Evolutionary conservation across 768 basidiomycete species (phyloP).

Genomic region (Harrya chromipes): DNA sequence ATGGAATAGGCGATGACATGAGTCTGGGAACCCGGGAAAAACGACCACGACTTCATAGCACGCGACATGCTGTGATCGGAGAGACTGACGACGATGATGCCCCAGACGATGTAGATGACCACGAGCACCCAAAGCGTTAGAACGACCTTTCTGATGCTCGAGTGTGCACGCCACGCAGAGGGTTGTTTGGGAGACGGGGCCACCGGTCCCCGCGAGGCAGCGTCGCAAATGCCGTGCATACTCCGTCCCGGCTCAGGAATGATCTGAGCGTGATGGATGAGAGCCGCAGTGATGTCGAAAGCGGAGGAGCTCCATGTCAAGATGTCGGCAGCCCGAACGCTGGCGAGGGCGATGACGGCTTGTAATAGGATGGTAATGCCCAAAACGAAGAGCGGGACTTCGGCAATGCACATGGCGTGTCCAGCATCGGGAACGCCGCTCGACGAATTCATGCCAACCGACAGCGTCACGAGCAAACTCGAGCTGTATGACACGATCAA

Average conservation of each 20-base stretch:
- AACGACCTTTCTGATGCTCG: conserved; percentile 21
- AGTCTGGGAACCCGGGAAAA: conserved; percentile 22
- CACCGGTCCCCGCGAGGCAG: conserved; percentile 6
- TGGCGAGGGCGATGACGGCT: conserved; percentile 22
- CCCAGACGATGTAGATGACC: conserved; percentile 21
- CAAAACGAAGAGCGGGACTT: conserved; percentile 27
- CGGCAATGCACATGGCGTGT: conserved; percentile 19
- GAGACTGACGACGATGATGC: conserved; percentile 9
- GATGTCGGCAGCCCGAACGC: conserved; percentile 21
- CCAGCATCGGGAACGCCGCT: not conserved
- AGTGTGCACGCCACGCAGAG: conserved; percentile 29
- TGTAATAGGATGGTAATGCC: conserved; percentile 25
- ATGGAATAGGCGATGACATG: conserved; percentile 22
- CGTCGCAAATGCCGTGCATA: conserved; percentile 24
- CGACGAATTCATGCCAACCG: conserved; percentile 17
- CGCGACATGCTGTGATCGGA: conserved; percentile 2
- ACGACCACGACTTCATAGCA: conserved; percentile 21
- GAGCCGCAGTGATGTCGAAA: conserved; percentile 29
- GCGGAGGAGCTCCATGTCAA: conserved; percentile 34
- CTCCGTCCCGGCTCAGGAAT: conserved; percentile 18
- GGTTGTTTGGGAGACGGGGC: conserved; percentile 17
- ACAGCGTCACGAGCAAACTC: conserved; percentile 20
- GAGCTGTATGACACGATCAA: conserved; percentile 31
- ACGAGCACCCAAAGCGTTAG: conserved; percentile 25
- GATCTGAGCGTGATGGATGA: conserved; percentile 27